Evolutionary conservation across 139 green algal genomes (phyloP).

Genomic region (Mesotaenium endlicherianum): DNA sequence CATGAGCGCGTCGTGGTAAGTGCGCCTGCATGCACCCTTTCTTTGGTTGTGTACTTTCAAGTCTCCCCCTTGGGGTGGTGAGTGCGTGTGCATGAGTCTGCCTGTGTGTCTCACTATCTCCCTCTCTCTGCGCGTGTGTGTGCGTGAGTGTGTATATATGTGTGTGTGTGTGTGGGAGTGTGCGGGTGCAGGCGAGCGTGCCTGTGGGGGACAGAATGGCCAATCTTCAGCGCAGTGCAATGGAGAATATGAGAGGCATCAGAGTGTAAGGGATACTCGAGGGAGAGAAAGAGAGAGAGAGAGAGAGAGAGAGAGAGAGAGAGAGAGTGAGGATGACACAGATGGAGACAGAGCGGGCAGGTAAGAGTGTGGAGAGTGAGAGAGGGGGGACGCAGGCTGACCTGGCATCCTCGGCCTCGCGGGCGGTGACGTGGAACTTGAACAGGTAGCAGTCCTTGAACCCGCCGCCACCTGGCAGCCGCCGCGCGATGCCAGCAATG

Average conservation of each 20-base stretch:
- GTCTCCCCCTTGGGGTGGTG: too few relatives aligned
- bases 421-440: not conserved
- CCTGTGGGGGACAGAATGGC: too few relatives aligned
- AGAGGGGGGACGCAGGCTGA: not conserved
- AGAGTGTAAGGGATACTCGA: not conserved
- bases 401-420: not conserved
- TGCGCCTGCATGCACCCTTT: too few relatives aligned
- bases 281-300: constrained; percentile 12
- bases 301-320: constrained; percentile 17
- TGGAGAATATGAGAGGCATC: not conserved
- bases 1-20: too few relatives aligned
- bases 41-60: too few relatives aligned
- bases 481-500: not conserved
- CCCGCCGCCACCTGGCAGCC: not conserved
- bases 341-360: not conserved
- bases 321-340: not conserved
- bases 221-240: too few relatives aligned
- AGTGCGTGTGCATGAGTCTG: too few relatives aligned
- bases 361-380: not conserved
- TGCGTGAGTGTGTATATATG: too few relatives aligned
- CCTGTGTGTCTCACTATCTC: too few relatives aligned
- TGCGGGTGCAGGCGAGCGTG: too few relatives aligned
- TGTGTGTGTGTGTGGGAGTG: too few relatives aligned
- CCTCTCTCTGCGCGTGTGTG: too few relatives aligned
- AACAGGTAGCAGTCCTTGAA: not conserved